phyloP scores from a whole-genome alignment of 352 stramenopile species.

The Lagenidium giganteum region DNA sequence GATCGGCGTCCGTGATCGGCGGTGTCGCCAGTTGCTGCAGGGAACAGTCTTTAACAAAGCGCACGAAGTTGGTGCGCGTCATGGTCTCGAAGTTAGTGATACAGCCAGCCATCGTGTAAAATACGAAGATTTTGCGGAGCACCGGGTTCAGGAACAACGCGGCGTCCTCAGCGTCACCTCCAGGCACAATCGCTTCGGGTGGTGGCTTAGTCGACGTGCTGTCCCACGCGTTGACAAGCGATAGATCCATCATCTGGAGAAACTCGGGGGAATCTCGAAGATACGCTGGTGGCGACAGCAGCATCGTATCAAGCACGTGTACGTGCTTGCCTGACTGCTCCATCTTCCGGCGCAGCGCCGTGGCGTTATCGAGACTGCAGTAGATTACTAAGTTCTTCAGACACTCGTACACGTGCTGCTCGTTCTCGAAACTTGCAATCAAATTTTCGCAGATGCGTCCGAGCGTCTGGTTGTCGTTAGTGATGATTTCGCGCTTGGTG shows the following conservation, averaged over 20 bases:
- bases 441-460: constrained; percentile 51
- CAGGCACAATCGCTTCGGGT: neutral
- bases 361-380: constrained; percentile 33
- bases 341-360: constrained; percentile 45
- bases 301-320: constrained; percentile 51
- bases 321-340: constrained; percentile 47
- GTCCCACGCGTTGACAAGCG: constrained; percentile 12
- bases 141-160: constrained; percentile 43
- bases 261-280: constrained; percentile 28
- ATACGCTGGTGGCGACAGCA: constrained; percentile 37
- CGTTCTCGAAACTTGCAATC: constrained; percentile 63
- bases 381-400: constrained; percentile 57
- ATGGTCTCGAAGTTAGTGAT: constrained; percentile 66
- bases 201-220: neutral
- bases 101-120: constrained; percentile 57
- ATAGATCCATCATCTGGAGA: constrained; percentile 13
- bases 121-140: constrained; percentile 58
- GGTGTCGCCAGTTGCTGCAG: constrained; percentile 28
- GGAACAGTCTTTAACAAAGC: constrained; percentile 58
- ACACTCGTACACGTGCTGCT: constrained; percentile 68
- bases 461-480: constrained; percentile 33
- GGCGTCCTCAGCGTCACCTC: constrained; percentile 9
- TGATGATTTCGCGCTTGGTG: constrained; percentile 50
- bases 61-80: constrained; percentile 48
- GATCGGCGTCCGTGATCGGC: constrained; percentile 44